phyloP scores from a whole-genome alignment of 2,329 filamentous ascomycete genomes.

The Fusarium begoniae region DNA sequence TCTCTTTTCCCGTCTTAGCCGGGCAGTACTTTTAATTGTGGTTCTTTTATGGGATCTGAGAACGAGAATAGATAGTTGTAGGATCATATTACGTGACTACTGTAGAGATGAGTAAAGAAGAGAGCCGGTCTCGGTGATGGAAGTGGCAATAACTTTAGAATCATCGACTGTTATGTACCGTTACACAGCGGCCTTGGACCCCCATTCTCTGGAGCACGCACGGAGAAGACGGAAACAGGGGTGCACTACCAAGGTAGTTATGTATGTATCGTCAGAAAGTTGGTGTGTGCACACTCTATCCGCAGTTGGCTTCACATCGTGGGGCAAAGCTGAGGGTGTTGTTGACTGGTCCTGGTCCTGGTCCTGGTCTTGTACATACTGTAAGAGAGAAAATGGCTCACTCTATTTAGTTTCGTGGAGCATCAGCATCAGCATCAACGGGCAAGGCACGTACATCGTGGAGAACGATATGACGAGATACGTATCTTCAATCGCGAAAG shows the following conservation, averaged over 20 bases:
- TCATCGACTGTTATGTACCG: background rate
- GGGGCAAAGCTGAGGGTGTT: conserved; percentile 40
- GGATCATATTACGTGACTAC: background rate
- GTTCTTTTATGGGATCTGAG: background rate
- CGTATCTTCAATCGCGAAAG: conserved; percentile 36
- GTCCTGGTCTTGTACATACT: background rate
- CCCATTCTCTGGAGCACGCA: conserved; percentile 15
- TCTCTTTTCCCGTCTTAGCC: conserved; percentile 4
- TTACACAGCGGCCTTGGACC: background rate
- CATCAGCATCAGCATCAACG: conserved; percentile 27
- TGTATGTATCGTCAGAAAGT: conserved; percentile 10
- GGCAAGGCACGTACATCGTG: conserved; percentile 14
- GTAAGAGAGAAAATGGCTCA: conserved; percentile 43
- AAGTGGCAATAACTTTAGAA: background rate
- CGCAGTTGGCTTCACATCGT: conserved; percentile 38
- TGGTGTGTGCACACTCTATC: conserved; percentile 22
- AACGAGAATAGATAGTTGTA: background rate
- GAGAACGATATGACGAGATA: conserved; percentile 29
- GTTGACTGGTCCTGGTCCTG: background rate
- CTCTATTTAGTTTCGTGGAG: conserved; percentile 39
- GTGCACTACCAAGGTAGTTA: background rate
- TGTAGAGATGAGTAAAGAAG: background rate
- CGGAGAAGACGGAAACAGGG: conserved; percentile 22
- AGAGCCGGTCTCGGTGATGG: background rate
- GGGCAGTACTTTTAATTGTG: background rate